These are phyloP conservation scores for Thraustochytrium sp. DNA, from an alignment of 352 stramenopile species.

Conservation along the genomic window DNA sequence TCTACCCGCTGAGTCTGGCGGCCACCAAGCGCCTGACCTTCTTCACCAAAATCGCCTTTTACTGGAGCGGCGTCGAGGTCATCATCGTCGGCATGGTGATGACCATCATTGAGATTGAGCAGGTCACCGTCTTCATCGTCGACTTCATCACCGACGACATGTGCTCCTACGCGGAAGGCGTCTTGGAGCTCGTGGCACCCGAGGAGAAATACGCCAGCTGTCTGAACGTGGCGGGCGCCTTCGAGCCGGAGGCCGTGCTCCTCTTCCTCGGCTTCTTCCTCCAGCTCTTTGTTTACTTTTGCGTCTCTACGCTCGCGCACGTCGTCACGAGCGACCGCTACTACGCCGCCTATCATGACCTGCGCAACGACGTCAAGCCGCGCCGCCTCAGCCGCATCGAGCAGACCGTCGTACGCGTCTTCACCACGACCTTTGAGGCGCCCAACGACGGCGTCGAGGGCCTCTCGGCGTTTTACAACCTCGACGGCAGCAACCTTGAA, in stretches of 20 bases:
- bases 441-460: background rate
- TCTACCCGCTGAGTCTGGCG: background rate
- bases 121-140: background rate
- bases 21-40: no score
- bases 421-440: background rate
- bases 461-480: background rate
- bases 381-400: background rate
- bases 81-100: background rate
- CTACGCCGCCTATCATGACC: conserved; percentile 12
- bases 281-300: background rate
- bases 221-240: background rate
- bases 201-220: background rate
- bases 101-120: background rate
- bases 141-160: conserved; percentile 40
- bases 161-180: background rate
- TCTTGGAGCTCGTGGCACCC: background rate
- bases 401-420: background rate
- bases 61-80: conserved; percentile 11
- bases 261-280: conserved; percentile 3
- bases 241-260: background rate
- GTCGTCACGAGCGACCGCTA: conserved; percentile 18
- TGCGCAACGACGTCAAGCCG: conserved; percentile 16
- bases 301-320: background rate
- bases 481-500: background rate
- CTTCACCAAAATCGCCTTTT: conserved; percentile 31